A percentile compares a stretch with the other conserved stretches of the same genome.
Conservation (phyloP, 2,329 filamentous ascomycete species). For the Fusarium neocosmosporiellum region DNA sequence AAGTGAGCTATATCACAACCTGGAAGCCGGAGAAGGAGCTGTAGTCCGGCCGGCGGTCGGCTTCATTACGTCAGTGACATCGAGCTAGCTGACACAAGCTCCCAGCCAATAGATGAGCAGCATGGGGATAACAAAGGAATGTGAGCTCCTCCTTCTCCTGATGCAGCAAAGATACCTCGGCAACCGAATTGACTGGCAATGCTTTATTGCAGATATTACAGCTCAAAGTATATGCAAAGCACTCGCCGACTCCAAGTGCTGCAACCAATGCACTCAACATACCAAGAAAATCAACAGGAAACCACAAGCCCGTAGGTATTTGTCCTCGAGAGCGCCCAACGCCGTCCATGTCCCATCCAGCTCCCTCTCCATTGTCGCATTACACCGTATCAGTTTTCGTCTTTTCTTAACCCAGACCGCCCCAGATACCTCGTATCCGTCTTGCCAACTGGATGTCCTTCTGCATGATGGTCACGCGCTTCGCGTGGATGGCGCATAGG, state of each 20-base stretch:
- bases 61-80: constrained; percentile 34
- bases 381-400: not conserved
- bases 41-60: constrained; percentile 21
- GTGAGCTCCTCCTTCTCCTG: constrained; percentile 5
- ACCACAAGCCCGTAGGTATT: constrained; percentile 37
- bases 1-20: not conserved
- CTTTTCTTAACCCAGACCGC: constrained; percentile 66
- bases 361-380: constrained; percentile 20
- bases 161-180: not conserved
- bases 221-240: constrained; percentile 3
- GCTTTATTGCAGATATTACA: constrained; percentile 19
- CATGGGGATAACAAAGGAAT: constrained; percentile 26
- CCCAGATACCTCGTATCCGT: constrained; percentile 82
- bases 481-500: constrained; percentile 95
- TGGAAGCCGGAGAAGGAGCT: constrained; percentile 1
- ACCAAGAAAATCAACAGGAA: constrained; percentile 23
- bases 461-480: constrained; percentile 96
- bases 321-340: constrained; percentile 34
- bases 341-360: constrained; percentile 17
- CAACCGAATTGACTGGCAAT: constrained; percentile 9
- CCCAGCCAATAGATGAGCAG: constrained; percentile 33
- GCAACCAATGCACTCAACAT: constrained; percentile 2
- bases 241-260: not conserved
- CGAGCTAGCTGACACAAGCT: constrained; percentile 17
- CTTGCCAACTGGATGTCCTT: constrained; percentile 96